Percentiles rank a stretch among this genome's conserved stretches.
Evolutionary conservation across 2,329 filamentous ascomycete species (phyloP).

Genomic region (Exophiala bonariae): DNA sequence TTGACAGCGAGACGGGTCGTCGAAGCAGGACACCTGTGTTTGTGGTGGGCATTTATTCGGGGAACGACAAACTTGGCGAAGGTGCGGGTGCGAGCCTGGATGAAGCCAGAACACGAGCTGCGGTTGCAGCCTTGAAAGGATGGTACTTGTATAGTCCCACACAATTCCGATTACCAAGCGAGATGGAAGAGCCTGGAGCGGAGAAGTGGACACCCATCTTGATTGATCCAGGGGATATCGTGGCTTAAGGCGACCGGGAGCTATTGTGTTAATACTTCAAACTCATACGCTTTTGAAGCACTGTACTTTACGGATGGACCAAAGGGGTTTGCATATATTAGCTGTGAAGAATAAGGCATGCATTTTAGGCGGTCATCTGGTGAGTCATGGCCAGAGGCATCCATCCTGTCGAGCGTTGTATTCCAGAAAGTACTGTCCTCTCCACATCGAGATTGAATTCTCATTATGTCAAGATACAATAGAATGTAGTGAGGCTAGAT

Average conservation of each 20-base stretch:
- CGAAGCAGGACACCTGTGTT: constrained; percentile 83
- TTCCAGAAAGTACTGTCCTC: too few relatives aligned
- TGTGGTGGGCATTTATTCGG: constrained; percentile 91
- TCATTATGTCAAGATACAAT: too few relatives aligned
- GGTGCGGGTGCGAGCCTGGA: constrained; percentile 77
- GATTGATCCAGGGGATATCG: constrained; percentile 70
- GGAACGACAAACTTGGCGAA: constrained; percentile 87
- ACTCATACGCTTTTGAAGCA: neutral
- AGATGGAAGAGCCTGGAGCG: constrained; percentile 63
- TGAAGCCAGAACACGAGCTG: constrained; percentile 74
- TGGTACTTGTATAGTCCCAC: constrained; percentile 95
- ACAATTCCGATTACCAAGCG: constrained; percentile 66
- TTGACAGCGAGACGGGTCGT: constrained; percentile 89
- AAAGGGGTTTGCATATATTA: neutral
- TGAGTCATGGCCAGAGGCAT: too few relatives aligned
- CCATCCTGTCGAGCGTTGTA: too few relatives aligned
- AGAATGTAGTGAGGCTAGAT: too few relatives aligned
- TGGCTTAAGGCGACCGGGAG: constrained; percentile 42
- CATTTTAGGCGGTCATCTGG: too few relatives aligned
- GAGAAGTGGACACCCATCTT: constrained; percentile 66
- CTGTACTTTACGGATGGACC: neutral
- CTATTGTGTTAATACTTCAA: too few relatives aligned
- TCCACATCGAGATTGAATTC: too few relatives aligned
- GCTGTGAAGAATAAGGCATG: neutral
- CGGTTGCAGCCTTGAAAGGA: constrained; percentile 81